Base-by-base conservation (phyloP, 768 basidiomycete genomes). In the Russula olivacea region DNA sequence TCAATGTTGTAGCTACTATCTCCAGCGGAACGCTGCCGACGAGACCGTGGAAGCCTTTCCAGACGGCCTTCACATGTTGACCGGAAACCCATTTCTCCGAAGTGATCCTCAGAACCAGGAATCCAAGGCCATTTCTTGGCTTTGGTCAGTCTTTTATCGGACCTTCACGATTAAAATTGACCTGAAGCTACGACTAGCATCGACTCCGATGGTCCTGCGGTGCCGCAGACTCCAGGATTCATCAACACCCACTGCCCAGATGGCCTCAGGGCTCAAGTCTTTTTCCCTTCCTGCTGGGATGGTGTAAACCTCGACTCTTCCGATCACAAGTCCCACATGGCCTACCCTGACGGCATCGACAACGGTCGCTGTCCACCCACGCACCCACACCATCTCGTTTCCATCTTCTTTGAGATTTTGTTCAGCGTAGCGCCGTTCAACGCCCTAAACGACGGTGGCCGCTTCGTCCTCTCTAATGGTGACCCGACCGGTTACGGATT, bases 401-500 rank as follows among this genome's bases (percentile, higher is more conserved):
- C 77, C 63, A 67, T 80, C 40, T 80, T 79, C 59, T 73, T 76
- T 61, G 80, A 75, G 68, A 71, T 75, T 2, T 74, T 69, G 32
- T 77, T 69, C 69, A 60, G 64, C 48, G 68, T 69, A n/a, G 58
- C 63, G 5, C 51, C 49, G 2, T 72, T 76, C 65, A 69, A 73
- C 55, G 63, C 58, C 25, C 62, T 69, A 51, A 70, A 74, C 45
- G 68, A 68, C 25, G 68, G 67, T 25, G 72, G 73, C 49, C 75
- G 74, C 17, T 74, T 76, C 58, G 76, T 77, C 56, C 74, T 76
- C 40, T 70, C 79, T 15, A 74, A 75, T 59, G 78, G 77, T 30
- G 80, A 81, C 62, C 73, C 77, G 6, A 79, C 78, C 6, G 78
- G 79, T 3, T 76, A 74, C 63, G 78, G 76, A 30, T 68, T 74